A percentile compares a stretch with the other conserved stretches of the same genome.
Conservation (phyloP, 768 basidiomycete species). For the Lactarius psammicola region DNA sequence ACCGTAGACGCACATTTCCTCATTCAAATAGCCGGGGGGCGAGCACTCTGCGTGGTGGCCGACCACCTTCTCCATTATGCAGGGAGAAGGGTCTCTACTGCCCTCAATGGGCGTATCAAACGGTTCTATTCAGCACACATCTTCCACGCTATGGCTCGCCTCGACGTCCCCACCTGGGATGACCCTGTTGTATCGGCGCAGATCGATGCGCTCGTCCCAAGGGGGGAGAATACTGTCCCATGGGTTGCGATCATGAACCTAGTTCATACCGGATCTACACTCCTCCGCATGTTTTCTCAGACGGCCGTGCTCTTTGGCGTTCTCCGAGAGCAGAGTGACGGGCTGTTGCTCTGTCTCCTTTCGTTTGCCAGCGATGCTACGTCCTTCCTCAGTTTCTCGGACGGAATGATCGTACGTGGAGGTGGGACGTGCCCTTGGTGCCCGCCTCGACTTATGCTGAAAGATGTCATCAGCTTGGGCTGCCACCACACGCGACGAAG, state of each 20-base stretch:
- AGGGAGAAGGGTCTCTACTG: slow-evolving; percentile 41
- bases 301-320: slow-evolving; percentile 58
- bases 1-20: slow-evolving; percentile 20
- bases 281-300: slow-evolving; percentile 55
- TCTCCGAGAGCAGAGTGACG: slow-evolving; percentile 63
- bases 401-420: background rate
- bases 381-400: slow-evolving; percentile 35
- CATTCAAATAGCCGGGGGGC: slow-evolving; percentile 42
- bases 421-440: slow-evolving; percentile 1
- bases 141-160: slow-evolving; percentile 63
- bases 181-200: slow-evolving; percentile 66
- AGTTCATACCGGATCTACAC: slow-evolving; percentile 43
- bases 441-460: background rate
- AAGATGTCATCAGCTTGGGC: slow-evolving; percentile 54
- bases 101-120: slow-evolving; percentile 60
- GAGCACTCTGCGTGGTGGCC: slow-evolving; percentile 50
- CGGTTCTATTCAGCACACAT: slow-evolving; percentile 60
- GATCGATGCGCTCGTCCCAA: slow-evolving; percentile 51
- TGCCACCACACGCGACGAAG: slow-evolving; percentile 61
- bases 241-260: slow-evolving; percentile 56
- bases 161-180: slow-evolving; percentile 75
- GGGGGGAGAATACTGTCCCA: slow-evolving; percentile 45
- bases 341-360: slow-evolving; percentile 54
- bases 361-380: slow-evolving; percentile 53
- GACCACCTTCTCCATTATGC: slow-evolving; percentile 45